These are phyloP conservation scores for Alternaria sp. DNA, from an alignment of 2,329 filamentous ascomycete genomes.

Conservation along the genomic window DNA sequence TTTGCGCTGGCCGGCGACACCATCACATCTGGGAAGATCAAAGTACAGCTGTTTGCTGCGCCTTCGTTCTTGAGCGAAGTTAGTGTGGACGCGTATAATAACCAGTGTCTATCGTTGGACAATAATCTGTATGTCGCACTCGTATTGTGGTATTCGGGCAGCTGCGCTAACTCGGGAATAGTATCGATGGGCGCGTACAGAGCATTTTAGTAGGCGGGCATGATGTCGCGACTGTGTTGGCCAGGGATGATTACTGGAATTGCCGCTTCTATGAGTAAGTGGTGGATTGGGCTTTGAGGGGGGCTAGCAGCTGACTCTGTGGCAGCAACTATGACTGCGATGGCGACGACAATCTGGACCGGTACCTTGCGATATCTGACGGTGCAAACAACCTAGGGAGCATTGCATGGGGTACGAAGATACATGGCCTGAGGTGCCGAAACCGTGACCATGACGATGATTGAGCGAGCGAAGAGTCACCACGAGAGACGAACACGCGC, in stretches of 20 bases:
- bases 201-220: conserved; percentile 45
- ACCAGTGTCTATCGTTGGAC: conserved; percentile 41
- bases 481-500: not conserved
- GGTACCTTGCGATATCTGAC: conserved; percentile 36
- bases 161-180: conserved; percentile 12
- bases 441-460: conserved; percentile 25
- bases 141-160: not conserved
- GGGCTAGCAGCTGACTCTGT: not conserved
- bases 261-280: conserved; percentile 49
- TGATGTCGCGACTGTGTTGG: conserved; percentile 36
- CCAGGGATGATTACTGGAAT: conserved; percentile 43
- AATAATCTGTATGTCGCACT: conserved; percentile 42
- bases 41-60: conserved; percentile 46
- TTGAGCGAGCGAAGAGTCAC: conserved; percentile 6
- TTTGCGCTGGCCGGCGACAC: conserved; percentile 26
- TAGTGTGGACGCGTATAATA: conserved; percentile 42
- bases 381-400: conserved; percentile 46
- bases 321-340: conserved; percentile 45
- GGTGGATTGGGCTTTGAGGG: not conserved
- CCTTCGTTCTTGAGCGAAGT: conserved; percentile 46
- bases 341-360: conserved; percentile 27
- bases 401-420: conserved; percentile 39
- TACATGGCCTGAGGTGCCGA: conserved; percentile 40
- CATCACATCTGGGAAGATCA: conserved; percentile 39
- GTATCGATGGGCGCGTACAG: conserved; percentile 46